Evolutionary conservation across 768 basidiomycete genomes (phyloP).

Genomic region (Hygrophorus russula): DNA sequence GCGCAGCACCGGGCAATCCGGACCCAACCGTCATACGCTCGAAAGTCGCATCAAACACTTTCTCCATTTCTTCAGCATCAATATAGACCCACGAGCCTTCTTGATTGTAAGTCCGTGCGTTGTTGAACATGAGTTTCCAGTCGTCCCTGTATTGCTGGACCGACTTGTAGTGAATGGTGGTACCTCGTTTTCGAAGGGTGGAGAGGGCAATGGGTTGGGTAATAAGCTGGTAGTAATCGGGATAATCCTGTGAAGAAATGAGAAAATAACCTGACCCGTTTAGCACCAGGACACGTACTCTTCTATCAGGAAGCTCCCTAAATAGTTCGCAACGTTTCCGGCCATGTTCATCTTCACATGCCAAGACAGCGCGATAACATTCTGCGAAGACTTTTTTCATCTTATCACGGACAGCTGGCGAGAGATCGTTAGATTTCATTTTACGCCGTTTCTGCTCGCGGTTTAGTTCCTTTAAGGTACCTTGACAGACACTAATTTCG

Average conservation of each 20-base stretch:
- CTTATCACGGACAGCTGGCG: constrained; percentile 50
- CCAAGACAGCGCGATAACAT: constrained; percentile 62
- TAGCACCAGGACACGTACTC: constrained; percentile 29
- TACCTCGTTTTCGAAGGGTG: constrained; percentile 70
- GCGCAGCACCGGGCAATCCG: constrained; percentile 65
- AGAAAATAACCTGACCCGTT: constrained; percentile 7
- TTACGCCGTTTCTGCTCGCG: constrained; percentile 72
- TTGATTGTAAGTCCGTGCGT: constrained; percentile 88
- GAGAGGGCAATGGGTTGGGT: constrained; percentile 79
- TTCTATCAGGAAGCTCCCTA: constrained; percentile 73
- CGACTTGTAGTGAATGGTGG: constrained; percentile 57
- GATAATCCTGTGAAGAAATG: constrained; percentile 52
- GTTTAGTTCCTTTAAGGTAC: constrained; percentile 5
- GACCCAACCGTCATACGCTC: constrained; percentile 52
- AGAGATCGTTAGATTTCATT: constrained; percentile 43
- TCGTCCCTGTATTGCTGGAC: constrained; percentile 65
- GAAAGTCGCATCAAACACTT: constrained; percentile 67
- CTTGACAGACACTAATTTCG: constrained; percentile 14
- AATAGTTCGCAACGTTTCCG: constrained; percentile 82
- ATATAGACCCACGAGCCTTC: constrained; percentile 93
- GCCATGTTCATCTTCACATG: constrained; percentile 60
- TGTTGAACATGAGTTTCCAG: constrained; percentile 87
- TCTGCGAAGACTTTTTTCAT: constrained; percentile 81
- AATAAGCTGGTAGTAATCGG: constrained; percentile 90
- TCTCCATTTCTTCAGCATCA: constrained; percentile 92